Percentiles rank a stretch among this genome's conserved stretches.
phyloP scores from a whole-genome alignment of 352 stramenopile genomes.

The Globisporangium rhizosaccharum region DNA sequence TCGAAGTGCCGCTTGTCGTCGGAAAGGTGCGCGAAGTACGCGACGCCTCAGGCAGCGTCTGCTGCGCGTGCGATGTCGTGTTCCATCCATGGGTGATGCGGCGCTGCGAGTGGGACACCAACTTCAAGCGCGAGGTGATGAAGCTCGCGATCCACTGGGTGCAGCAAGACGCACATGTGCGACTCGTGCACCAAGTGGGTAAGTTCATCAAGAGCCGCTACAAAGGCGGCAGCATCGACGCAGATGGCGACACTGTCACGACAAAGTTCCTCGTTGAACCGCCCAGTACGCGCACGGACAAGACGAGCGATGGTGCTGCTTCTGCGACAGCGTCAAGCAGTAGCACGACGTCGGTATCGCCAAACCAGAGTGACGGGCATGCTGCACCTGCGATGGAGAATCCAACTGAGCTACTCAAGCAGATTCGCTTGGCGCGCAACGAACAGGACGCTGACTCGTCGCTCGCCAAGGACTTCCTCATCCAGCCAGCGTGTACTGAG shows the following conservation, averaged over 20 bases:
- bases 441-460: constrained; percentile 3
- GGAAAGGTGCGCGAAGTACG: constrained; percentile 46
- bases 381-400: constrained; percentile 24
- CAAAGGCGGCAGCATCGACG: constrained; percentile 42
- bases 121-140: constrained; percentile 79
- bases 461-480: constrained; percentile 3
- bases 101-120: constrained; percentile 64
- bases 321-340: neutral
- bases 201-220: constrained; percentile 86
- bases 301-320: neutral
- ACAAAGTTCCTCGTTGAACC: constrained; percentile 65
- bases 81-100: constrained; percentile 77
- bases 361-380: constrained; percentile 9
- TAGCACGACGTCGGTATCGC: neutral
- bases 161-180: constrained; percentile 52
- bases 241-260: constrained; percentile 56
- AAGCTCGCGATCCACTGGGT: constrained; percentile 78
- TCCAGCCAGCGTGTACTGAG: constrained; percentile 1
- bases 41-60: constrained; percentile 38
- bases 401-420: constrained; percentile 51
- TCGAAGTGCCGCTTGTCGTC: constrained; percentile 72
- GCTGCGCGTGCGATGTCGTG: constrained; percentile 61
- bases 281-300: neutral
- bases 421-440: constrained; percentile 23
- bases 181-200: constrained; percentile 29